Base-by-base conservation (phyloP, 2,329 filamentous ascomycete species). In the Chaetomium sp. region DNA sequence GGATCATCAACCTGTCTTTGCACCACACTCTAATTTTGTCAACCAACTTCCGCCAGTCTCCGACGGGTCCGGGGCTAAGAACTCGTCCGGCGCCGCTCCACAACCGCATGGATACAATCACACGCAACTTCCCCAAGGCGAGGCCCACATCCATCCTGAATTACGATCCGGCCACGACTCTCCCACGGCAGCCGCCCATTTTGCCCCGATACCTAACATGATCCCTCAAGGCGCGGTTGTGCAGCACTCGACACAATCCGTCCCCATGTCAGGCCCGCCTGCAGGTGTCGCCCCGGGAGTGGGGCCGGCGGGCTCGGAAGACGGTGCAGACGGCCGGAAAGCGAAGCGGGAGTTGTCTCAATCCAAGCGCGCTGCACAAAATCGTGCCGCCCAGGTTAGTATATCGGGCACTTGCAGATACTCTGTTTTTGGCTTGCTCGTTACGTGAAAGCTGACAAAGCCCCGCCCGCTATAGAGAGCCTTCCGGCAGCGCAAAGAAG, bases 401-500 rank as follows among this genome's bases (percentile, higher is more conserved):
- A 44, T 40, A 43, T 7, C 34, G 49, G 45, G 38, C 56, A 51
- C 36, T 33, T 47, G 19, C 19, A 27, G 19, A 27, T 27, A 27
- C 19, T 27, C 19, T 27, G 19, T 27, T 27, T 3, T 27, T 27
- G 19, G 19, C 19, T 27, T 27, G 19, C 19, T 14, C 37, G 46
- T 61, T 56, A 53, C 49, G 51, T 37, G 35, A 14, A 14, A 59
- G 46, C 58, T 60, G 49, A 60, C 60, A 56, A 55, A 59, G 40
- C 50, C 19, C 12, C 11, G 55, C 19, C 19, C 11, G 70, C 53
- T 27, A 62, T 65, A 99, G 92, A 85, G 94, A 70, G 94, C 94
- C 43, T 99, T 99, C 74, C 89, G 94, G 43, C 91, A 97, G 74
- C 88, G 94, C 60, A 99, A 99, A 70, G 94, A 99, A 73, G 89